Conservation (phyloP, 2,329 filamentous ascomycete genomes). For the Stachybotrys elegans region DNA sequence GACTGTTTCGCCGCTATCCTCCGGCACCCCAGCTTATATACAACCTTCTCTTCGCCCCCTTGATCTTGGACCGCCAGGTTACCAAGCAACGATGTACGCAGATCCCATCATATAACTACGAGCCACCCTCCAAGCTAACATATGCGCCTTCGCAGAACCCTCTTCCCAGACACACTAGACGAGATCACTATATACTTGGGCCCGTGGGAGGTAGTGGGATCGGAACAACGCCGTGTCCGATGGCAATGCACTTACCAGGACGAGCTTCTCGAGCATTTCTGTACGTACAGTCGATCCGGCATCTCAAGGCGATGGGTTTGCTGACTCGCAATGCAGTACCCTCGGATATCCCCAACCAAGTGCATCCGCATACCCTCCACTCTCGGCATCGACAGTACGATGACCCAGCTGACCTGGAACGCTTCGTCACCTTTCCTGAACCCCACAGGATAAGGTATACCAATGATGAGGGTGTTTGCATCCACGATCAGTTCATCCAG, state of each 20-base stretch:
- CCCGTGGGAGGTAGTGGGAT: constrained; percentile 46
- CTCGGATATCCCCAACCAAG: constrained; percentile 36
- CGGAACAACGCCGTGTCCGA: constrained; percentile 41
- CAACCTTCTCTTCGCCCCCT: constrained; percentile 37
- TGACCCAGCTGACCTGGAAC: constrained; percentile 44
- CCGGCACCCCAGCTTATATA: constrained; percentile 24
- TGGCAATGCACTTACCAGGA: constrained; percentile 50
- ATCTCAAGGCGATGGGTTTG: background rate
- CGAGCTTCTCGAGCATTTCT: constrained; percentile 46
- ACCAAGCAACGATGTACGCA: constrained; percentile 51
- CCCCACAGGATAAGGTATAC: constrained; percentile 44
- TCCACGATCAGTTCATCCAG: constrained; percentile 43
- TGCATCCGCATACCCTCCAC: constrained; percentile 45
- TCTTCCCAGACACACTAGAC: constrained; percentile 44
- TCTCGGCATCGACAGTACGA: constrained; percentile 45
- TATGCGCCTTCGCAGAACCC: constrained; percentile 28
- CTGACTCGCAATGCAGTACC: constrained; percentile 30
- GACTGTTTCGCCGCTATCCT: constrained; percentile 39
- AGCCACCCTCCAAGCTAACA: constrained; percentile 9
- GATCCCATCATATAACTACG: too few relatives aligned
- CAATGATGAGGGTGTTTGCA: constrained; percentile 37
- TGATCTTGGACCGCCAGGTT: constrained; percentile 48
- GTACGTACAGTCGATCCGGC: constrained; percentile 25
- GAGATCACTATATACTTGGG: constrained; percentile 47
- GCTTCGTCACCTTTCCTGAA: constrained; percentile 41